Evolutionary conservation across 2,329 filamentous ascomycete genomes (phyloP).

Genomic region (Aspergillaceae sp.): DNA sequence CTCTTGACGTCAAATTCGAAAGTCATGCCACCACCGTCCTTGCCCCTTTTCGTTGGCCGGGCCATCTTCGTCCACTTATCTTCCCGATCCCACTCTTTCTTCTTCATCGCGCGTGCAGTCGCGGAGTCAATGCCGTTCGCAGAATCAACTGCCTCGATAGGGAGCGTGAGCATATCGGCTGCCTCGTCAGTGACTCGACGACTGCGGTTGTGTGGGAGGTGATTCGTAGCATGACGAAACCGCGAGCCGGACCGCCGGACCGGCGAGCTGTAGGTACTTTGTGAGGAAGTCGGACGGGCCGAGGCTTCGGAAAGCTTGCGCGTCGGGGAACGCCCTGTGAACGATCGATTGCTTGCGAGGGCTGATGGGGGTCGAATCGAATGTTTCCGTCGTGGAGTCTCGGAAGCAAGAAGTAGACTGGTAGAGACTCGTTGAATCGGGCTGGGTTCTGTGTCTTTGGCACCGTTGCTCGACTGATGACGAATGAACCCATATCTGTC

Average conservation of each 20-base stretch:
- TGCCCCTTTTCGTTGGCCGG: constrained; percentile 35
- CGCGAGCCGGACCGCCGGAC: constrained; percentile 34
- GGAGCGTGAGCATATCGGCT: constrained; percentile 56
- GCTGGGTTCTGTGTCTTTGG: constrained; percentile 27
- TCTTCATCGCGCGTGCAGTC: constrained; percentile 42
- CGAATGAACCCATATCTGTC: constrained; percentile 59
- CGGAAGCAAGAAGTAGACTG: constrained; percentile 48
- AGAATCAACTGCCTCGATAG: constrained; percentile 43
- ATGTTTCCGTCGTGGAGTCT: constrained; percentile 47
- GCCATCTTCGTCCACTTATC: constrained; percentile 64
- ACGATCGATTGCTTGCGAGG: constrained; percentile 38
- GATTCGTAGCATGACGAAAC: constrained; percentile 47
- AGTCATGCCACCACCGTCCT: constrained; percentile 52
- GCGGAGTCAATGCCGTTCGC: constrained; percentile 35
- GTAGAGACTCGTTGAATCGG: constrained; percentile 53
- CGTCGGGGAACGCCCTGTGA: constrained; percentile 30
- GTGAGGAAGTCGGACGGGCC: constrained; percentile 39
- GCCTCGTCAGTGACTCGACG: constrained; percentile 51
- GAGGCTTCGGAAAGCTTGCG: constrained; percentile 36
- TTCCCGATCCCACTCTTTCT: constrained; percentile 53
- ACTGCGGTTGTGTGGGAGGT: constrained; percentile 45
- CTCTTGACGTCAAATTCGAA: constrained; percentile 75
- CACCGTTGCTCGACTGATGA: constrained; percentile 16
- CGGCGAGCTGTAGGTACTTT: constrained; percentile 36
- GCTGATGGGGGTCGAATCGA: constrained; percentile 44